Evolutionary conservation across 192 early-diverging fungal genomes (phyloP), one percentile per base, ranked within the genome.

Genomic region (Linnemannia hyalina): DNA sequence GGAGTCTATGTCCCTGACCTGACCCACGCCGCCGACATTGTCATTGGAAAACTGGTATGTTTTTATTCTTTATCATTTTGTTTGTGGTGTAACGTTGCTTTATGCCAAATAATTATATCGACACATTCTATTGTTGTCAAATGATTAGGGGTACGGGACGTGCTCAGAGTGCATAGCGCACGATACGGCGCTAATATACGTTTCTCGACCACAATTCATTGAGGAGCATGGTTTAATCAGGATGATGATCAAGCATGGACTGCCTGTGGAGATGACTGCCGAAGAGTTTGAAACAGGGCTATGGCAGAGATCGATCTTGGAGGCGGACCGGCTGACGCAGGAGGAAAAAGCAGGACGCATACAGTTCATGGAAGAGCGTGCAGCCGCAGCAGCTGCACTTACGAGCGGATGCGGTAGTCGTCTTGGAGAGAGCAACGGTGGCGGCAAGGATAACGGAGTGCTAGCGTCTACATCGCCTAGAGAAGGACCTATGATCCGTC

Each of bases 91-190:
- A 7, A 44, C 0, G 42, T 9, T 44, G 8, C 7, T 60, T 29
- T 49, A 36, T 22, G 29, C 18, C 10, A 36, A 29, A 1, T 65
- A 65, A 35, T 29, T 46, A 78, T 32, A 23, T 68, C 47, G 68
- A 16, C 65, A 20, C 70, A 38, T 69, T 54, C 52, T 32, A 1
- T 44, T 65, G 16, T 22, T 65, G 60, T 26, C 3, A 32, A 32
- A 11, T 7, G 3, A 29, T 46, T 83, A 90, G 89, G 93, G 93
- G 23, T 94, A 93, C 80, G 93, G 93, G 38, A 93, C 93, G 0
- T 94, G 93, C 57, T 90, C 90, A 15, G 93, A 94, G 82, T 92
- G 92, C 77, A 92, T 92, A 29, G 91, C 89, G n/a, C 92, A 92
- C 65, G 68, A 76, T 11, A 92, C 87, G 16, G 91, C 93, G 5